Percentiles rank a stretch among this genome's conserved stretches.
These are phyloP conservation scores for Populus deltoides DNA, from an alignment of 345 rosid species.

Conservation along the genomic window DNA sequence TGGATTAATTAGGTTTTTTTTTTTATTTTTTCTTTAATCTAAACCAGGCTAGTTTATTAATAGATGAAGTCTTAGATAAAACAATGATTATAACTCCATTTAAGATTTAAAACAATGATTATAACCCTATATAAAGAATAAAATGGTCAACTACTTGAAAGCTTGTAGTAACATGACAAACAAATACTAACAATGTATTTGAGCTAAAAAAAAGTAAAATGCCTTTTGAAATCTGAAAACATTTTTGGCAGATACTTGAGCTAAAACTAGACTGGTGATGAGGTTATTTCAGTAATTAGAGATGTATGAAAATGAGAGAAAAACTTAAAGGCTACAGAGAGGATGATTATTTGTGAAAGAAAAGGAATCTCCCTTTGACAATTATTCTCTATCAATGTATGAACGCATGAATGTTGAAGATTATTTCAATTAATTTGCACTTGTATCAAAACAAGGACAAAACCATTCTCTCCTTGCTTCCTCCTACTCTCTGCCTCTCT, in stretches of 20 bases:
- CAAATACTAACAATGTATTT: no score
- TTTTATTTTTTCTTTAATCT: no score
- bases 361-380: slow-evolving; percentile 25
- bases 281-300: not conserved
- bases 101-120: no score
- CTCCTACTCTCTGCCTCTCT: slow-evolving; percentile 1
- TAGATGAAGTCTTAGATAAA: no score
- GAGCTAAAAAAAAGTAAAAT: not conserved
- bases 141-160: no score
- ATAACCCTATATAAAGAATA: no score
- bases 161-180: no score
- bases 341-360: slow-evolving; percentile 11
- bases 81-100: no score
- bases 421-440: no score
- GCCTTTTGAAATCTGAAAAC: not conserved
- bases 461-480: not conserved
- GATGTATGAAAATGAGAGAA: not conserved
- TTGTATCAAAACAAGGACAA: no score
- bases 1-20: no score
- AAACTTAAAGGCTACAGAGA: not conserved
- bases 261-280: not conserved
- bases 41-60: accelerated
- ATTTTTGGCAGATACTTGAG: not conserved
- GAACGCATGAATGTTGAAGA: no score
- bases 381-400: not conserved